Evolutionary conservation across 2,329 filamentous ascomycete species (phyloP).

Genomic region (Lojkania enalia): DNA sequence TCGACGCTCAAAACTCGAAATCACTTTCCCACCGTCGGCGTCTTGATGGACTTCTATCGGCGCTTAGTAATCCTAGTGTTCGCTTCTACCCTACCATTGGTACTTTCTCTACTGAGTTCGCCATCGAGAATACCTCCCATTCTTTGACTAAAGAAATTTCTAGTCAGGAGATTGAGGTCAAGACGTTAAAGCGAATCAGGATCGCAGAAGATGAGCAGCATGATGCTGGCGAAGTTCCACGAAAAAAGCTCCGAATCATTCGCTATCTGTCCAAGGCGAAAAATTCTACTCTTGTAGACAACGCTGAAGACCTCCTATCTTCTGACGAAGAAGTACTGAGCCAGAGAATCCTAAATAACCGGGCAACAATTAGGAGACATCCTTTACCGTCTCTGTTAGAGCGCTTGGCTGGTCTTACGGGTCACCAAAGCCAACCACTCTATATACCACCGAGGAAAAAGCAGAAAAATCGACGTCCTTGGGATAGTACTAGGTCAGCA

Average conservation of each 20-base stretch:
- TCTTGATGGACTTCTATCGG: too few relatives aligned
- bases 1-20: too few relatives aligned
- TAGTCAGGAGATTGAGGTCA: background rate
- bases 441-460: constrained; percentile 19
- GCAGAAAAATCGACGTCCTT: background rate
- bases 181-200: constrained; percentile 4
- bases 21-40: too few relatives aligned
- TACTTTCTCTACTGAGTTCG: constrained; percentile 52
- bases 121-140: constrained; percentile 1
- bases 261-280: background rate
- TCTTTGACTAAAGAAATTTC: background rate
- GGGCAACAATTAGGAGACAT: background rate
- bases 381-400: constrained; percentile 34
- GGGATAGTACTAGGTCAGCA: too few relatives aligned
- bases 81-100: constrained; percentile 46
- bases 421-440: constrained; percentile 33
- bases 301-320: too few relatives aligned
- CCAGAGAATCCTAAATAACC: constrained; percentile 10
- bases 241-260: constrained; percentile 2
- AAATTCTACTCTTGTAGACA: background rate
- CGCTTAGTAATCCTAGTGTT: constrained; percentile 21
- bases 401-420: constrained; percentile 40
- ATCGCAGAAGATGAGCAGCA: background rate
- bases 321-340: constrained; percentile 4
- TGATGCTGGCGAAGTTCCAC: background rate